phyloP scores from a whole-genome alignment of 257 asterid genomes.

The Gynochthodes officinalis region DNA sequence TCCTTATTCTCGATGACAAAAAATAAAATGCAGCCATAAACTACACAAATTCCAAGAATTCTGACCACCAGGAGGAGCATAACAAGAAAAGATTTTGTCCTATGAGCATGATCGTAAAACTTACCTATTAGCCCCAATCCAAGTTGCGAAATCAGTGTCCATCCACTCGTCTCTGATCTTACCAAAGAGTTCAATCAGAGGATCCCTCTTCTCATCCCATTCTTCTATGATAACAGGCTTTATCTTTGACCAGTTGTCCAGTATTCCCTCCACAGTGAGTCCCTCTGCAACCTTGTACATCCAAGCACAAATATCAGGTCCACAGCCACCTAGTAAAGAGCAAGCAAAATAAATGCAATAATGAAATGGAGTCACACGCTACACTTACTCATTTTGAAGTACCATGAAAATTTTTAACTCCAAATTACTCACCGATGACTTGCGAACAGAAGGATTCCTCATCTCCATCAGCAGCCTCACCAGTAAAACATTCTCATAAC shows the following conservation, averaged over 20 bases:
- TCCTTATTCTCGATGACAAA: not conserved
- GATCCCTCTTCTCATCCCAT: conserved; percentile 78
- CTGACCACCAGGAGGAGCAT: not conserved
- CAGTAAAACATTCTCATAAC: conserved; percentile 81
- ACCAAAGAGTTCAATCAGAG: conserved; percentile 73
- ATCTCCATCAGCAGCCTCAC: conserved; percentile 85
- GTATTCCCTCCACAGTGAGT: conserved; percentile 56
- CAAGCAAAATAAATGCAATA: not conserved
- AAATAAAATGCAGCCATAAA: not conserved
- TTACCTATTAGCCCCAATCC: conserved; percentile 89
- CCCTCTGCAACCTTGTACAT: conserved; percentile 76
- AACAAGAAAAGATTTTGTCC: not conserved
- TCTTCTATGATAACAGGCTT: conserved; percentile 79
- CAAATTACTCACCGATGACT: conserved; percentile 70
- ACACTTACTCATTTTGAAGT: conserved; percentile 2
- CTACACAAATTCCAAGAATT: not conserved
- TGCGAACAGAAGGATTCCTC: conserved; percentile 63
- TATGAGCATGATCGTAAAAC: conserved; percentile 7
- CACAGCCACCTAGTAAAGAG: conserved; percentile 17
- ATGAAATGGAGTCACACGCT: not conserved
- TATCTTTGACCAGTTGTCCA: conserved; percentile 72
- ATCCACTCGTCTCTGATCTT: conserved; percentile 92
- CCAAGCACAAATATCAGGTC: conserved; percentile 26
- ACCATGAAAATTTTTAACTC: not conserved
- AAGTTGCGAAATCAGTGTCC: conserved; percentile 62